A percentile compares a stretch with the other conserved stretches of the same genome.
These are phyloP conservation scores for Serendipita sp. DNA, from an alignment of 768 basidiomycete species.

Conservation along the genomic window DNA sequence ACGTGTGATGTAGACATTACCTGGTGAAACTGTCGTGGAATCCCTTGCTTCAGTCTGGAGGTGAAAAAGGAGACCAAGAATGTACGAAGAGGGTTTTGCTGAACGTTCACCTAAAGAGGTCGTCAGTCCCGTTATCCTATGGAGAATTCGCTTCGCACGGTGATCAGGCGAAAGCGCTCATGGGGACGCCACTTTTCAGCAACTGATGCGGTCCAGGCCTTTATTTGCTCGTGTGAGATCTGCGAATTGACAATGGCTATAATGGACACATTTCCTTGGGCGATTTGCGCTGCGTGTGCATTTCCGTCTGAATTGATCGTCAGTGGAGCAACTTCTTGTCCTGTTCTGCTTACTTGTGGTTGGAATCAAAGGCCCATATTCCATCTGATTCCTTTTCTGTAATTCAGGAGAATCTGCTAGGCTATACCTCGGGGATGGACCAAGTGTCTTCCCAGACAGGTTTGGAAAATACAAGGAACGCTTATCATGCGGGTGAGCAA, in stretches of 20 bases:
- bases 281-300: slow-evolving; percentile 63
- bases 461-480: slow-evolving; percentile 87
- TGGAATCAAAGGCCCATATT: background rate
- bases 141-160: slow-evolving; percentile 16
- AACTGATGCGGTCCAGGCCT: slow-evolving; percentile 48
- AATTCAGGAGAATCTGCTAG: background rate
- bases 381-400: background rate
- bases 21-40: slow-evolving; percentile 26
- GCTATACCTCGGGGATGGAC: background rate
- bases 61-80: slow-evolving; percentile 76
- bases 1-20: background rate
- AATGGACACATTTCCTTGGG: slow-evolving; percentile 58
- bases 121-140: background rate
- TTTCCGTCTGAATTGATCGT: slow-evolving; percentile 19
- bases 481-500: slow-evolving; percentile 25
- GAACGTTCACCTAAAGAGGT: slow-evolving; percentile 57
- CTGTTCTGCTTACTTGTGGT: background rate
- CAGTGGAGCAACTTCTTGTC: background rate
- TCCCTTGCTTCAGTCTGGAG: slow-evolving; percentile 46
- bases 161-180: slow-evolving; percentile 53
- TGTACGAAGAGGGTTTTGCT: slow-evolving; percentile 86
- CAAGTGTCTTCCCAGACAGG: slow-evolving; percentile 55
- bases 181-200: slow-evolving; percentile 34
- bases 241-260: slow-evolving; percentile 71
- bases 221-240: slow-evolving; percentile 73